Evolutionary conservation across 2,329 filamentous ascomycete species (phyloP).

Genomic region (Arthroderma sp.): DNA sequence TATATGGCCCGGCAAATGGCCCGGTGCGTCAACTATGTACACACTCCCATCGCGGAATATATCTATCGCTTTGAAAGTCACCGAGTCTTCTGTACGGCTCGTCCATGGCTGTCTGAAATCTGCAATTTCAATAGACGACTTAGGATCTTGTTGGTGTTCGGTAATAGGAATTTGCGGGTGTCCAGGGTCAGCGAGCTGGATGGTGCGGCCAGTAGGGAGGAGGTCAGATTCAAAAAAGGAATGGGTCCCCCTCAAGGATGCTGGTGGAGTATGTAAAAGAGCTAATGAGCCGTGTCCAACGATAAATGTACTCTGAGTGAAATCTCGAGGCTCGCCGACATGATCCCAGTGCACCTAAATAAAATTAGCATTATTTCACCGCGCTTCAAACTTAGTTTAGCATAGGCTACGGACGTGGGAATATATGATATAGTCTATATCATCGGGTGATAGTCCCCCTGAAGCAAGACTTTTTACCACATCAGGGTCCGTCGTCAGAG

Average conservation of each 20-base stretch:
- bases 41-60: conserved; percentile 19
- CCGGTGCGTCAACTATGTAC: conserved; percentile 18
- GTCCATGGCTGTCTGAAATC: conserved; percentile 13
- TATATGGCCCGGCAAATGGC: conserved; percentile 21
- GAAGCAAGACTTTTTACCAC: conserved; percentile 20
- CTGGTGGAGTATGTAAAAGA: conserved; percentile 11
- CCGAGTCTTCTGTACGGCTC: conserved; percentile 6
- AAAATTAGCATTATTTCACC: conserved; percentile 9
- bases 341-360: conserved; percentile 30
- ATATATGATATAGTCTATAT: conserved; percentile 14
- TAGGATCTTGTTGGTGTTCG: conserved; percentile 15
- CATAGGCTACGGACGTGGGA: conserved; percentile 24
- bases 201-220: too few species aligned
- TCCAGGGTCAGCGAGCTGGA: too few species aligned
- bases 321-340: conserved; percentile 28
- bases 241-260: conserved; percentile 13
- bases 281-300: conserved; percentile 20
- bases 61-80: conserved; percentile 15
- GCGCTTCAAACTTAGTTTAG: not conserved
- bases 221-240: conserved; percentile 18
- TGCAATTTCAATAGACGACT: conserved; percentile 4
- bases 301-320: conserved; percentile 25
- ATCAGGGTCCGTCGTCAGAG: conserved; percentile 15
- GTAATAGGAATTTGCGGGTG: conserved; percentile 5
- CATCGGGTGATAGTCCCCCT: conserved; percentile 20